A percentile compares a stretch with the other conserved stretches of the same genome.
phyloP scores from a whole-genome alignment of 306 rosid genomes.

The Lupinus albus region DNA sequence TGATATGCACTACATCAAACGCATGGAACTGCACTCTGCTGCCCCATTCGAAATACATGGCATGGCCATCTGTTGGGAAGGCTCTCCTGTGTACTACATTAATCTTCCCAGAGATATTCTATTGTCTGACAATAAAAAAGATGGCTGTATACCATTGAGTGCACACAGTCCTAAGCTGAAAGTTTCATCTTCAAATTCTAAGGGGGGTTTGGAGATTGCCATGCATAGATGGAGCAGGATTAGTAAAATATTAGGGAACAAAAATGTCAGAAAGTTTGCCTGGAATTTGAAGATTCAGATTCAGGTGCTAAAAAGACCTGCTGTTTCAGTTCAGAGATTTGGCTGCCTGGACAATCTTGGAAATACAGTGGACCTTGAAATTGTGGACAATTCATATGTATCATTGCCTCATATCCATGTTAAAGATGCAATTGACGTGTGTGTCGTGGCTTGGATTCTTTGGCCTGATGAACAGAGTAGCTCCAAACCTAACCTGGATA shows the following conservation, averaged over 20 bases:
- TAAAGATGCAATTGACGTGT: conserved; percentile 72
- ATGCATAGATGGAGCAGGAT: conserved; percentile 74
- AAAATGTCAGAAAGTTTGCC: conserved; percentile 64
- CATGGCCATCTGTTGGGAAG: conserved; percentile 90
- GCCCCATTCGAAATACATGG: conserved; percentile 82
- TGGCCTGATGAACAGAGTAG: conserved; percentile 99
- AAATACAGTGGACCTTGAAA: conserved; percentile 56
- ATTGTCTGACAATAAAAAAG: conserved; percentile 54
- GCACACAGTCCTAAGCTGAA: conserved; percentile 50
- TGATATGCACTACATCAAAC: conserved; percentile 77
- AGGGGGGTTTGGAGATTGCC: conserved; percentile 54
- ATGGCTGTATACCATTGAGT: conserved; percentile 41
- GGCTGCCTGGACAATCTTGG: conserved; percentile 56
- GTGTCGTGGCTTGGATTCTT: conserved; percentile 84
- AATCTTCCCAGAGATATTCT: conserved; percentile 85
- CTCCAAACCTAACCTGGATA: conserved; percentile 83
- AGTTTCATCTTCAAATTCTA: conserved; percentile 53
- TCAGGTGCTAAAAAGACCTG: conserved; percentile 80
- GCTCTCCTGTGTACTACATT: conserved; percentile 79
- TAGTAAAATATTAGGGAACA: conserved; percentile 63
- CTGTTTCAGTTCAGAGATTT: conserved; percentile 72
- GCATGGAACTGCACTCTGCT: conserved; percentile 64
- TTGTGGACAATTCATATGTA: conserved; percentile 62
- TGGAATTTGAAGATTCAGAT: conserved; percentile 93
- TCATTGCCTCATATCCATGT: conserved; percentile 61